These are phyloP conservation scores for Rhodotorula sp. DNA, from an alignment of 1,284 basidiomycete species.

Conservation along the genomic window DNA sequence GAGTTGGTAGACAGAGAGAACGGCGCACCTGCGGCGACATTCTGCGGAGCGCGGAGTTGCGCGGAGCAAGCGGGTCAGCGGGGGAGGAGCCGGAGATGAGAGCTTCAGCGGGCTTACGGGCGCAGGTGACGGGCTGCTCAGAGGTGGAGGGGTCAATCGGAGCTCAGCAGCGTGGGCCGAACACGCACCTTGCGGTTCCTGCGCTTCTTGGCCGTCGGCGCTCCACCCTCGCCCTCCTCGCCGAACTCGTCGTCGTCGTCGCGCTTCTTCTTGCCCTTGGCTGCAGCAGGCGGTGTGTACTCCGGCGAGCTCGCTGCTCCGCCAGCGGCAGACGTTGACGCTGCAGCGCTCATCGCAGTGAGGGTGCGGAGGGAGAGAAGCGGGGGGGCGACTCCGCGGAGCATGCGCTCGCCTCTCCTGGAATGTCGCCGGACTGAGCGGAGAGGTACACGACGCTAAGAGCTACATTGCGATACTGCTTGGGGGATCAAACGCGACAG, in stretches of 20 bases:
- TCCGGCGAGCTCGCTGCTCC: neutral
- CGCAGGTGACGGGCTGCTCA: constrained; percentile 34
- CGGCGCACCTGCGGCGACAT: constrained; percentile 9
- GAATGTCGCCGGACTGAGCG: neutral
- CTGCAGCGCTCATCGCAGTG: neutral
- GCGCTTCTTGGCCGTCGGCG: constrained; percentile 9
- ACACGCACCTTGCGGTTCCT: constrained; percentile 25
- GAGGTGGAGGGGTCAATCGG: neutral
- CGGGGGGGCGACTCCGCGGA: neutral
- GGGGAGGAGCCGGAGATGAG: neutral
- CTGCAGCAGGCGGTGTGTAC: neutral
- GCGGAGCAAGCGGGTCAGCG: neutral
- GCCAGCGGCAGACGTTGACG: neutral
- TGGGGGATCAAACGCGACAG: neutral
- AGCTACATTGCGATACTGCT: neutral
- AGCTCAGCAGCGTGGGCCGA: neutral
- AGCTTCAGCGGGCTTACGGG: constrained; percentile 12
- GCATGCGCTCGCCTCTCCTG: neutral
- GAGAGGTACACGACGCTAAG: neutral
- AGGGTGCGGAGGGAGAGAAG: neutral
- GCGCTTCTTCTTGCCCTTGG: constrained; percentile 18
- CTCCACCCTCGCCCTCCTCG: neutral
- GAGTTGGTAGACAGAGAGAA: neutral
- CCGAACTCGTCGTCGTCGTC: constrained; percentile 3
- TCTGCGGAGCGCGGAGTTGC: neutral